Base-by-base conservation (phyloP, 108 stramenopile species). In the Skeletonema tropicum region DNA sequence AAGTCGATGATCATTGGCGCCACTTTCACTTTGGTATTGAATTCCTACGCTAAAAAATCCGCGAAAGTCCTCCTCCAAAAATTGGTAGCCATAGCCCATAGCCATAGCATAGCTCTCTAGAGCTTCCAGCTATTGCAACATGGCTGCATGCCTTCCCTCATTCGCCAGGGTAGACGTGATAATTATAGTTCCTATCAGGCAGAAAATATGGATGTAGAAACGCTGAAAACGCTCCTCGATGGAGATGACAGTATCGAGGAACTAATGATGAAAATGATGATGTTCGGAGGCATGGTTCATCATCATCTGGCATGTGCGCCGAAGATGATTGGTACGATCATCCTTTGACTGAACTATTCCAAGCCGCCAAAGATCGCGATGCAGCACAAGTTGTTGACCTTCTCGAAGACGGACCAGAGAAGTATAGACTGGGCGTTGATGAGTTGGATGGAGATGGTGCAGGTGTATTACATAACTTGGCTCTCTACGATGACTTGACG, bases 361-460 rank as follows among this genome's bases (percentile, higher is more conserved):
- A 3, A 19, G 61, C 61, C 14, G 61, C 31, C 9, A 21, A 6
- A 10, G 2, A 12, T 38, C n/a, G n/a, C 7, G 32, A 62, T 9
- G n/a, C n/a, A 21, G 5, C n/a, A 17, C 30, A 7, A 14, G 36
- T 62, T 2, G 61, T 32, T 7, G 0, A 6, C 2, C 31, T 62
- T 1, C 61, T 62, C 19, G 2, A 62, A 14, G 11, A 38, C 0
- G 33, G 33, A 35, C 3, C 33, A 25, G 52, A 23, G 21, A 33
- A 12, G 1, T 62, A 33, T 19, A 62, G 23, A 62, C 3, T 15
- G 35, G 21, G 36, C 0, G 61, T 62, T 5, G 23, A 62, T 11
- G 61, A 62, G 31, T 17, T 62, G 61, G 61, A 62, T 38, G 61
- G 61, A 23, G 61, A 62, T 38, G 61, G 31, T 33, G 35, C 17